These are phyloP conservation scores for Rhynchospora pubera DNA, from an alignment of 176 grass and related monocot genomes.

Conservation along the genomic window DNA sequence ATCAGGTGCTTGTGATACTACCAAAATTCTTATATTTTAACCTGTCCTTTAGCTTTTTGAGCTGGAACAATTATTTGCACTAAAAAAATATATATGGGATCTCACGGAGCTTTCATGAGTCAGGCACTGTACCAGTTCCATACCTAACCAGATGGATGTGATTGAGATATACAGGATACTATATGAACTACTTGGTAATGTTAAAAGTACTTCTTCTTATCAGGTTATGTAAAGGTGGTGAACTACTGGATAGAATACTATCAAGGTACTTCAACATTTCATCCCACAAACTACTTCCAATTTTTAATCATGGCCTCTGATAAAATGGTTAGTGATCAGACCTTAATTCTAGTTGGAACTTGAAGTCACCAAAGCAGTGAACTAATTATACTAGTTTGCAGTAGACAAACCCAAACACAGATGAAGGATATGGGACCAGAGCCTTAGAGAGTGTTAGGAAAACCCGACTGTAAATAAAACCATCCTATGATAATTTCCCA, in stretches of 20 bases:
- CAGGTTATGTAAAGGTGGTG: constrained; percentile 97
- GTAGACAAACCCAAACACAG: neutral
- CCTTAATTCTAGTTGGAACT: neutral
- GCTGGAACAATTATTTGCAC: neutral
- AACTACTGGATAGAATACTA: constrained; percentile 89
- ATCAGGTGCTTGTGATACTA: neutral
- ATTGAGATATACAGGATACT: neutral
- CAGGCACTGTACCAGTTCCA: neutral
- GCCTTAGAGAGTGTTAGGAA: neutral
- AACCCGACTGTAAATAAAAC: neutral
- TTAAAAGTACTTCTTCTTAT: constrained; percentile 22
- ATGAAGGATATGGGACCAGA: neutral
- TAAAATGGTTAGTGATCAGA: neutral
- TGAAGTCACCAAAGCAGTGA: neutral
- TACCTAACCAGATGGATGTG: neutral
- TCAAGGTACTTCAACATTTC: constrained; percentile 45
- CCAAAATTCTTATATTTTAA: neutral
- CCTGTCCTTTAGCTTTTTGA: neutral
- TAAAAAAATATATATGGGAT: neutral
- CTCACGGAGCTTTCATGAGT: neutral
- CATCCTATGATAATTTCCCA: neutral
- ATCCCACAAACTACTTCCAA: neutral
- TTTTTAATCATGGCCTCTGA: neutral
- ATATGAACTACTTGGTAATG: constrained; percentile 24
- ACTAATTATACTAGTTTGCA: neutral